Evolutionary conservation across 495 filamentous ascomycete genomes (phyloP), one percentile per base, ranked within the genome.

Genomic region (Penicillium dipodomyicola): DNA sequence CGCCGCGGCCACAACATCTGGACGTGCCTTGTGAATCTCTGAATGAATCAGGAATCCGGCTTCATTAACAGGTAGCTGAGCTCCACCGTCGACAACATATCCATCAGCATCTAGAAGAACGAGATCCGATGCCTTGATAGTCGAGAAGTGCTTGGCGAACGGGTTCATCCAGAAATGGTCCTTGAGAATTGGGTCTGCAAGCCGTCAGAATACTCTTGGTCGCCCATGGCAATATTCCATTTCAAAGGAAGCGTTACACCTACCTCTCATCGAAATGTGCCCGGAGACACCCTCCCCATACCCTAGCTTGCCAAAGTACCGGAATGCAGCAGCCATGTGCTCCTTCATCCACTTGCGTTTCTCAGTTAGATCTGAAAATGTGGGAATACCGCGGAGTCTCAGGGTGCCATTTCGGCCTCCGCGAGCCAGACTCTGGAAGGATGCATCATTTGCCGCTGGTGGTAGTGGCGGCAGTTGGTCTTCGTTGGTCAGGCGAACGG

Each of bases 261-360:
- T 62, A 76, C 74, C 76, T 57, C 76, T 65, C 65, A 82, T 76
- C 27, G 71, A 82, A 54, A 82, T 84, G 63, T 88, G 85, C 3
- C 85, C 83, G 11, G 85, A 85, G 43, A 88, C 80, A 4, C 87
- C 87, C 60, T 89, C 87, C 50, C 84, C 85, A 61, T 87, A 89
- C 6, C 86, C 86, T 32, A 82, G 72, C 57, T 84, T 84, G 14
- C 84, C 86, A 60, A 89, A 90, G 65, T 85, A 80, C 4, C 85
- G 80, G 62, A 86, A 90, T n/a, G 85, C 87, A 52, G 84, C 85
- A 0, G 86, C 86, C 66, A 89, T 82, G 52, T 86, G 84, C 64
- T 88, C 83, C 58, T 87, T 90, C 59, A 87, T 79, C 76, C 85
- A 87, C 56, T 84, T 65, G 19, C 87, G 79, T 65, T 88, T 80